Conservation (phyloP, 139 green algal genomes). For the Micractinium sp. region DNA sequence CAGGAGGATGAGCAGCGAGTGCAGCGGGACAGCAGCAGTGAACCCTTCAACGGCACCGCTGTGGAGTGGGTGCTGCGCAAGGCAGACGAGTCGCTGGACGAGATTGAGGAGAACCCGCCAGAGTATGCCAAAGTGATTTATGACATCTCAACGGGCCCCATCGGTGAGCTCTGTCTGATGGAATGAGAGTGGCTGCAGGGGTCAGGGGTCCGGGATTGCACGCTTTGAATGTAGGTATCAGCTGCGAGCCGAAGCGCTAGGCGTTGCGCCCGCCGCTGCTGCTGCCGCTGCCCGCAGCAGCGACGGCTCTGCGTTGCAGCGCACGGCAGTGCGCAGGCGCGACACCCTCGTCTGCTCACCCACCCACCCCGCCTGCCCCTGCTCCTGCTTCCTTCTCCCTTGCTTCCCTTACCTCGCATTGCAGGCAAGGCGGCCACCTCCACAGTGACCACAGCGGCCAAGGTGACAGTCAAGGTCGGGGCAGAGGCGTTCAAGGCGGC, state of each 20-base stretch:
- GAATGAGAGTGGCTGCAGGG: background rate
- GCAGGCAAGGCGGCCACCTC: constrained; percentile 15
- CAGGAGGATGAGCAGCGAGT: background rate
- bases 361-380: background rate
- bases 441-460: constrained; percentile 27
- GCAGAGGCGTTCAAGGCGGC: constrained; percentile 45
- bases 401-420: background rate
- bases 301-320: too few relatives aligned
- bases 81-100: constrained; percentile 48
- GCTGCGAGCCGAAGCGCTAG: too few relatives aligned
- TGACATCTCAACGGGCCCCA: constrained; percentile 31
- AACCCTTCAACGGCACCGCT: constrained; percentile 43
- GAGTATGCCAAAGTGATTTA: constrained; percentile 32
- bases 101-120: constrained; percentile 45
- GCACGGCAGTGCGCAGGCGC: too few relatives aligned
- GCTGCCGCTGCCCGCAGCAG: too few relatives aligned
- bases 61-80: constrained; percentile 53
- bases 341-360: background rate
- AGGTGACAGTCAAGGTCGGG: constrained; percentile 45
- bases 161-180: constrained; percentile 29
- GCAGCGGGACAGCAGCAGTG: background rate
- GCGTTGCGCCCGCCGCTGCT: too few relatives aligned
- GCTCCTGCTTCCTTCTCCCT: background rate
- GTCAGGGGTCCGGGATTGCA: too few relatives aligned
- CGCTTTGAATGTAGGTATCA: background rate